Base-by-base conservation (phyloP, 2,329 filamentous ascomycete species). In the Fusarium ambrosium region DNA sequence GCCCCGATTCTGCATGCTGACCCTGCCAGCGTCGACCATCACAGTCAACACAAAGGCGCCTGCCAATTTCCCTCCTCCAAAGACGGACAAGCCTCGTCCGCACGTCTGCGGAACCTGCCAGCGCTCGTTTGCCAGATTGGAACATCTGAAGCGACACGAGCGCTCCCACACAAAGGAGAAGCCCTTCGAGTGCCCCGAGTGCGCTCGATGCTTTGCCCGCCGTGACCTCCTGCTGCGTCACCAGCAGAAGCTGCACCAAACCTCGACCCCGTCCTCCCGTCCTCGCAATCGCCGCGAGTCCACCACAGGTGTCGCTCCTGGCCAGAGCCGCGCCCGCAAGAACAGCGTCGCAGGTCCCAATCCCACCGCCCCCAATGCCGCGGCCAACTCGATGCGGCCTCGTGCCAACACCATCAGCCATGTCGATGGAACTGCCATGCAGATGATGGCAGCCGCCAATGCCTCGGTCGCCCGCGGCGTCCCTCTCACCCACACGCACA, bases 141-240 rank as follows among this genome's bases (percentile, higher is more conserved):
- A 99, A 85, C 97, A 99, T 83, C 87, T 99, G 77, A 99, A 99
- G 86, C 93, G 97, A 71, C 97, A 99, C 84, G 97, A 98, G 85
- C 91, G 97, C 72, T 98, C 95, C n/a, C 95, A 98, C 82, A 98
- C 95, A 53, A 98, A 99, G 83, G 95, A 99, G 86, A 99, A 99
- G 87, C 97, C 97, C 1, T 99, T 99, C 79, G 95, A 98, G 84
- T 99, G 97, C 80, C 94, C 95, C 32, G 95, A 98, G 83, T 99
- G 97, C 84, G 90, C 94, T 41, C 88, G 97, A 85, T 98, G 97
- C 85, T 99, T 99, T 84, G 97, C 97, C 70, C 92, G 97, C 71
- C 92, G 97, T 76, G 97, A 99, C 84, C 85, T 99, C 77, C 89
- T 99, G 65, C 87, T 99, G 76, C 92, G 97, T 69, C 97, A 99